Base-by-base conservation (phyloP, 2,329 filamentous ascomycete genomes). In the Incumbomyces lentus region DNA sequence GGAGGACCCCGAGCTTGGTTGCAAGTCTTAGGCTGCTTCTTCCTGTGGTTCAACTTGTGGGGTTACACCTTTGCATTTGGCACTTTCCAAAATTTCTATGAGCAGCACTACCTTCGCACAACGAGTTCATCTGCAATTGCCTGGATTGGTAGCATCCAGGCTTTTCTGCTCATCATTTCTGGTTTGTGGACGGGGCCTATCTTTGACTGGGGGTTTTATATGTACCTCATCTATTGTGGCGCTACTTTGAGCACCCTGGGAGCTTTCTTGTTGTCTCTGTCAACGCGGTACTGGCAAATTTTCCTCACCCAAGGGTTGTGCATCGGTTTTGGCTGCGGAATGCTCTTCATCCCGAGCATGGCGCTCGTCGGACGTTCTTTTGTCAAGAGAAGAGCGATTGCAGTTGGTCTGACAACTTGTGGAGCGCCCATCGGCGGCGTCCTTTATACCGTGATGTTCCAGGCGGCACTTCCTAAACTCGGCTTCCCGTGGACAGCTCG, bases 71-170 rank as follows among this genome's bases (percentile, higher is more conserved):
- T 57, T 39, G 49, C 52, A 11, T 57, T 57, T 49, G 87, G 83
- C 17, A 81, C 83, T 1, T 85, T 92, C 64, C 84, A 94, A 68
- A 76, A 83, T 4, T 93, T 93, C 63, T 71, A 92, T 43, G 72
- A 79, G 32, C 75, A 68, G 30, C 71, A 93, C 60, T 85, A 94
- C 60, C 73, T 95, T 11, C 70, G 71, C n/a, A 66, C 69, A 22
- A 82, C 86, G 60, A 77, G 70, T 49, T 78, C 84, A 47, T 80
- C 82, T 31, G 78, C 76, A 6, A 79, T 92, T 26, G 86, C 86
- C 11, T 95, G 88, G 88, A 86, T 95, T 52, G 92, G 92, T 58
- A 84, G 83, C 45, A 67, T 93, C 40, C 90, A 88, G 60, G 79
- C 84, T 10, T 93, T 92, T 57, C 68, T 95, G 14, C 76, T 82